phyloP scores from a whole-genome alignment of 139 green algal species.

The Chlorella sorokiniana region DNA sequence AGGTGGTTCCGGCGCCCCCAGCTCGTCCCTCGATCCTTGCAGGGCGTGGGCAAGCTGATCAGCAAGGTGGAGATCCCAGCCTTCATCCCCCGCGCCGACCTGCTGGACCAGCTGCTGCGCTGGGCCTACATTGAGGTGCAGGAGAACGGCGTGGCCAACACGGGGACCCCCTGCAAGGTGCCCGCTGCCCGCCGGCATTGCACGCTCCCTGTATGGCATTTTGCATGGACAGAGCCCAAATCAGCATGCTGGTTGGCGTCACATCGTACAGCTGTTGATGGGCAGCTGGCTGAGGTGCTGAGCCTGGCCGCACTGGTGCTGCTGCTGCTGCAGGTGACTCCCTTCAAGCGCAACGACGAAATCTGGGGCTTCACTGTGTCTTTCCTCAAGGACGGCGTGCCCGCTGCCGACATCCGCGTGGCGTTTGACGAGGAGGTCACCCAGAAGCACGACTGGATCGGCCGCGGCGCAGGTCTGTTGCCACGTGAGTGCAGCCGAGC shows the following conservation, averaged over 20 bases:
- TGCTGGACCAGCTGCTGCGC: constrained; percentile 82
- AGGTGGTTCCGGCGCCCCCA: too few relatives aligned
- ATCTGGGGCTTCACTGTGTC: constrained; percentile 71
- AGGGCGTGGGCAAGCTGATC: constrained; percentile 64
- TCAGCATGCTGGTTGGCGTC: too few relatives aligned
- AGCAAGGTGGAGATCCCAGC: constrained; percentile 78
- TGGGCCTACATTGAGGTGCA: constrained; percentile 73
- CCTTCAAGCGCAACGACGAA: constrained; percentile 35
- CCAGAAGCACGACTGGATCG: constrained; percentile 79
- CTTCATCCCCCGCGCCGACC: constrained; percentile 82
- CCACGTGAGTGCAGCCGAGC: constrained; percentile 2
- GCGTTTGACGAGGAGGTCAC: constrained; percentile 71
- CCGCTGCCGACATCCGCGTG: constrained; percentile 64
- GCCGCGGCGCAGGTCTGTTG: constrained; percentile 57
- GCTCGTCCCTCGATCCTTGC: background rate
- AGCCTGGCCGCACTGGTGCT: background rate
- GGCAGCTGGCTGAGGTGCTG: too few relatives aligned
- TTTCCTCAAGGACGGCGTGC: constrained; percentile 74
- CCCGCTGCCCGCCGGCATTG: background rate
- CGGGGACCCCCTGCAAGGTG: constrained; percentile 56
- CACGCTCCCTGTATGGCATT: background rate
- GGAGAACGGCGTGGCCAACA: constrained; percentile 73
- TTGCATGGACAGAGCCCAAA: too few relatives aligned
- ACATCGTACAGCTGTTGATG: too few relatives aligned
- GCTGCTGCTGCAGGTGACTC: constrained; percentile 25